Base-by-base conservation (phyloP, 169 alveolate species). In the Cytauxzoon felis region DNA sequence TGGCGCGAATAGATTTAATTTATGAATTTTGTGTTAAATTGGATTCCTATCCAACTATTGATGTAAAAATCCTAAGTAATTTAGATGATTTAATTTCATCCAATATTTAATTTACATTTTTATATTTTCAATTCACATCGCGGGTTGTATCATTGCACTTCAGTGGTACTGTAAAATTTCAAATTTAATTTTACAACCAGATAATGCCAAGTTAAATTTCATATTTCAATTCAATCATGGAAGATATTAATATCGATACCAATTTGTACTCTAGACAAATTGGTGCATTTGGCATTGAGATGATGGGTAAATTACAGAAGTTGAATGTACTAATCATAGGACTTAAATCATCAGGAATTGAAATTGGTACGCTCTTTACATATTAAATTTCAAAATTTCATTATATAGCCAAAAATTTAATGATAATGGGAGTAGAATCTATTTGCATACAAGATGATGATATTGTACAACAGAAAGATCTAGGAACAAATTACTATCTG, bases 221-320 rank as follows among this genome's bases (percentile, higher is more conserved):
- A n/a, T n/a, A n/a, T n/a, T n/a, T n/a, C n/a, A n/a, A n/a, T 21
- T 19, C 30, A 34, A 41, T 53, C 61, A 81, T 49, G 32, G 60
- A 59, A 49, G 68, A 48, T 5, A n/a, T n/a, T n/a, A n/a, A n/a
- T n/a, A 88, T 94, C 18, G 99, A 97, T 78, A 91, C 97, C 30
- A 95, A 96, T 73, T 92, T 97, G 43, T 96, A 96, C 79, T 93
- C 98, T 29, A 90, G 99, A 57, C 98, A 96, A 76, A 92, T 97
- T 18, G 99, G 99, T n/a, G 93, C 99, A 19, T 94, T 91, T 68
- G 99, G 99, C n/a, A 87, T 95, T 81, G 99, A 97, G 65, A 92
- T 97, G 51, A 95, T 96, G 98, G 97, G 98, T 18, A 95, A 94
- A 72, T 81, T 95, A 43, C 89, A 93, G 13, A 87, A 92, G 56